Percentiles rank a stretch among this genome's conserved stretches.
Evolutionary conservation across 225 moss, liverwort and hornwort genomes (phyloP).

Genomic region (Marchantia polymorpha): DNA sequence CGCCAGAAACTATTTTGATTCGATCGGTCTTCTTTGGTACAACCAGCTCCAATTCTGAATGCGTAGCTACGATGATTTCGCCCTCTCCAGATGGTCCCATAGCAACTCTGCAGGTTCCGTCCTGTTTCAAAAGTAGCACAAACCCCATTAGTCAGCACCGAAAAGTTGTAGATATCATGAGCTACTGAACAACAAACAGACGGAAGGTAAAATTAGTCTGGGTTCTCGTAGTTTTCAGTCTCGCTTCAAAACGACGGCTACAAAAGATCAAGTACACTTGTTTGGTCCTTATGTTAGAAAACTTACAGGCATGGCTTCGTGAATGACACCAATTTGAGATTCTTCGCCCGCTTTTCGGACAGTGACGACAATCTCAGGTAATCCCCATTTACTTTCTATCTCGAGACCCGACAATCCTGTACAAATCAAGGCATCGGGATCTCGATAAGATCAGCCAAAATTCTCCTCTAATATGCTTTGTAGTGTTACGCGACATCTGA

Average conservation of each 20-base stretch:
- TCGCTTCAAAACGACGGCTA: no score
- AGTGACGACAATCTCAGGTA: slow-evolving; percentile 78
- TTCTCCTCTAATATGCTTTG: no score
- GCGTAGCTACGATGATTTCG: slow-evolving; percentile 49
- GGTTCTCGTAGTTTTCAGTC: neutral
- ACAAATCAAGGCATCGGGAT: neutral
- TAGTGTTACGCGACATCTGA: no score
- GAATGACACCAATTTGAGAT: slow-evolving; percentile 68
- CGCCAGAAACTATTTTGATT: slow-evolving; percentile 90
- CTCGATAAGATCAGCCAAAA: no score
- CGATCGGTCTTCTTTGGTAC: slow-evolving; percentile 87
- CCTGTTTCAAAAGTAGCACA: slow-evolving; percentile 38
- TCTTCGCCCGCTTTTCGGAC: slow-evolving; percentile 76
- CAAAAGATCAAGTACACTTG: no score
- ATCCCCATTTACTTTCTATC: slow-evolving; percentile 81
- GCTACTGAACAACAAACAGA: no score
- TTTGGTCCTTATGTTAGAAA: neutral
- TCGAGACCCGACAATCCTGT: slow-evolving; percentile 66
- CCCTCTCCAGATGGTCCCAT: slow-evolving; percentile 74
- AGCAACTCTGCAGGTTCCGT: slow-evolving; percentile 76
- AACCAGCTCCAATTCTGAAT: slow-evolving; percentile 83
- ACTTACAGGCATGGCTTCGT: slow-evolving; percentile 72
- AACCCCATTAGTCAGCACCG: neutral
- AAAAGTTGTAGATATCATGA: neutral
- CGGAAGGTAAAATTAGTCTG: neutral